A percentile compares a stretch with the other conserved stretches of the same genome.
Conservation (phyloP, 1,284 basidiomycete species). For the Cryptococcus sp. region DNA sequence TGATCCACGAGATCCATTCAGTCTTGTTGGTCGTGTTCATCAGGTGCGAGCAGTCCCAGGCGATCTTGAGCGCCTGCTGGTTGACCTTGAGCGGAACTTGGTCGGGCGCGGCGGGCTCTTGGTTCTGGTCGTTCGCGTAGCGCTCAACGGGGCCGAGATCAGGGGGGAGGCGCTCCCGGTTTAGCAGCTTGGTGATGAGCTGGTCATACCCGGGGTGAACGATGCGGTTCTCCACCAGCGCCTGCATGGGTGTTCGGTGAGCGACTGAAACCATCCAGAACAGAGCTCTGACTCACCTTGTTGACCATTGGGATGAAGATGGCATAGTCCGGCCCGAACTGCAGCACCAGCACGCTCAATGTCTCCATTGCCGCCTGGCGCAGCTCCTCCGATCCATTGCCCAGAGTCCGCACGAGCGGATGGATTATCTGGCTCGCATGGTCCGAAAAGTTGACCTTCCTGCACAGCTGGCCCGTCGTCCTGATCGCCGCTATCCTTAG, state of each 20-base stretch:
- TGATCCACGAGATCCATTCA: constrained; percentile 97
- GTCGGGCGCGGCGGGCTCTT: constrained; percentile 54
- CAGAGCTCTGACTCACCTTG: constrained; percentile 61
- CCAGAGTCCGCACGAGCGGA: constrained; percentile 84
- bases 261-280: background rate
- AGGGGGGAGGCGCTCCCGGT: constrained; percentile 82
- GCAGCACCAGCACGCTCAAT: constrained; percentile 83
- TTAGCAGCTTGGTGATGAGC: constrained; percentile 82
- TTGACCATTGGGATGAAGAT: constrained; percentile 97
- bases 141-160: constrained; percentile 53
- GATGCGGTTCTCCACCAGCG: constrained; percentile 72
- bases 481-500: constrained; percentile 86
- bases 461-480: constrained; percentile 85
- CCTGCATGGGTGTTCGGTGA: constrained; percentile 53
- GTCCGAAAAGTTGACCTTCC: constrained; percentile 97
- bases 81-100: constrained; percentile 89
- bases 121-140: constrained; percentile 37
- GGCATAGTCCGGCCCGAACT: constrained; percentile 93
- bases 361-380: constrained; percentile 88
- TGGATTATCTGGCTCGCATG: constrained; percentile 97
- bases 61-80: constrained; percentile 94
- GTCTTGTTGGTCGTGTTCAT: constrained; percentile 71
- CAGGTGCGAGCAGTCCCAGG: constrained; percentile 87
- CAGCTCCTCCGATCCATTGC: constrained; percentile 72
- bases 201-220: constrained; percentile 84